These are phyloP conservation scores for Casaregolazyma lundiana DNA, from an alignment of 1,139 yeast genomes.

Conservation along the genomic window DNA sequence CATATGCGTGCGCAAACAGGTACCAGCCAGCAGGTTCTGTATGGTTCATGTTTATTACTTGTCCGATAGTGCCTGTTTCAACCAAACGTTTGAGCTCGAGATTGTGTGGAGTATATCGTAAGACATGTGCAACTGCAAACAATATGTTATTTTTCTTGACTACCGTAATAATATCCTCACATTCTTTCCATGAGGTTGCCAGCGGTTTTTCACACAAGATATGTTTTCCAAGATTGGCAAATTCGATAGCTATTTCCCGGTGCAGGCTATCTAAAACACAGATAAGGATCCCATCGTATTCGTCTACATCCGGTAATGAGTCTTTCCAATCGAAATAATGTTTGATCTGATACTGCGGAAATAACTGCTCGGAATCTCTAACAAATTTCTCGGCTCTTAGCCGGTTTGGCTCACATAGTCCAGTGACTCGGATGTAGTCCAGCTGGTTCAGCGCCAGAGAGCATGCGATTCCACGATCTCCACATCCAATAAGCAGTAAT, in stretches of 20 bases:
- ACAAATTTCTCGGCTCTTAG: slow-evolving; percentile 18
- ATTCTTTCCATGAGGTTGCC: slow-evolving; percentile 26
- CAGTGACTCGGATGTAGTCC: slow-evolving; percentile 21
- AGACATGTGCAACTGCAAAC: slow-evolving; percentile 29
- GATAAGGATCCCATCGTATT: slow-evolving; percentile 24
- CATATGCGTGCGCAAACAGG: slow-evolving; percentile 31
- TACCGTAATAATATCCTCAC: slow-evolving; percentile 24
- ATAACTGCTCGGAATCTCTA: slow-evolving; percentile 4
- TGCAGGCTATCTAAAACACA: slow-evolving; percentile 27
- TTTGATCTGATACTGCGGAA: slow-evolving; percentile 11
- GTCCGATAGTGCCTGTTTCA: slow-evolving; percentile 25
- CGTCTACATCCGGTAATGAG: slow-evolving; percentile 17
- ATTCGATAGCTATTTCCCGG: slow-evolving; percentile 26
- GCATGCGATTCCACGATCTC: slow-evolving; percentile 25
- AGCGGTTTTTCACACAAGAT: slow-evolving; percentile 29
- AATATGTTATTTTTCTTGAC: slow-evolving; percentile 23
- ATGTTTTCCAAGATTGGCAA: slow-evolving; percentile 25
- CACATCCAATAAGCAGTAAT: slow-evolving; percentile 24
- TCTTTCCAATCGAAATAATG: slow-evolving; percentile 23
- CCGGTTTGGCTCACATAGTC: slow-evolving; percentile 23
- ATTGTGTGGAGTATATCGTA: slow-evolving; percentile 30
- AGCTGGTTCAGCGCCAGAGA: slow-evolving; percentile 21
- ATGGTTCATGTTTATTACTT: slow-evolving; percentile 27
- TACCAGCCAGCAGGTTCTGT: slow-evolving; percentile 32
- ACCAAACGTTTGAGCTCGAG: slow-evolving; percentile 22